Evolutionary conservation across 768 basidiomycete species (phyloP).

Genomic region (Lentinula edodes): DNA sequence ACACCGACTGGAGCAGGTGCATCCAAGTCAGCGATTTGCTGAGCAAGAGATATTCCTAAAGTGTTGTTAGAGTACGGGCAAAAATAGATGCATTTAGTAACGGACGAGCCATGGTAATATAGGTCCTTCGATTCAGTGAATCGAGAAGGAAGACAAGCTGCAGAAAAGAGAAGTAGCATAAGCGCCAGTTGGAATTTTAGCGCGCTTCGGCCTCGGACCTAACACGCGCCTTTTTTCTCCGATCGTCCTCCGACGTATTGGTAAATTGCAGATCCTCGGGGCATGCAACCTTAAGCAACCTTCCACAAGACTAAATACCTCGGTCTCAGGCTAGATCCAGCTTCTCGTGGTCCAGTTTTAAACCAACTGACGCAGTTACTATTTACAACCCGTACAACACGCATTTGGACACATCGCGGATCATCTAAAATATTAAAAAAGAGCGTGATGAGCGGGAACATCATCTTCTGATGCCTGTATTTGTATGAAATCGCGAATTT

Average conservation of each 20-base stretch:
- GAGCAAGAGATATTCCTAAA: slow-evolving; percentile 48
- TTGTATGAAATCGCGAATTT: background rate
- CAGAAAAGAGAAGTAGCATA: background rate
- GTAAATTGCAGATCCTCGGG: background rate
- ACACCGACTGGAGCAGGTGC: slow-evolving; percentile 64
- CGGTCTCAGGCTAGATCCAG: background rate
- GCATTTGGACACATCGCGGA: background rate
- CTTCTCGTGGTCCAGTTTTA: background rate
- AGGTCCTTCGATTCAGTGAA: background rate
- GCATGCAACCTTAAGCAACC: background rate
- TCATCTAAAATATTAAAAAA: background rate
- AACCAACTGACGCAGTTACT: background rate
- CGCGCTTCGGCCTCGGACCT: background rate
- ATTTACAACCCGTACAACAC: background rate
- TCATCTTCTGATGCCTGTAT: background rate
- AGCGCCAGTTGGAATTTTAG: background rate
- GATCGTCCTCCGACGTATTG: background rate
- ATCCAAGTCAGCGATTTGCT: slow-evolving; percentile 80
- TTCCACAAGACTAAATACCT: background rate
- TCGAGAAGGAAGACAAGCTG: background rate
- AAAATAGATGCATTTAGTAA: background rate
- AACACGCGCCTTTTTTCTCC: background rate
- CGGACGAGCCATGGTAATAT: background rate
- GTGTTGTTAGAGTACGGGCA: background rate
- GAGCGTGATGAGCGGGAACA: background rate